Conservation (phyloP, 495 filamentous ascomycete species). For the Podospora fimiseda region DNA sequence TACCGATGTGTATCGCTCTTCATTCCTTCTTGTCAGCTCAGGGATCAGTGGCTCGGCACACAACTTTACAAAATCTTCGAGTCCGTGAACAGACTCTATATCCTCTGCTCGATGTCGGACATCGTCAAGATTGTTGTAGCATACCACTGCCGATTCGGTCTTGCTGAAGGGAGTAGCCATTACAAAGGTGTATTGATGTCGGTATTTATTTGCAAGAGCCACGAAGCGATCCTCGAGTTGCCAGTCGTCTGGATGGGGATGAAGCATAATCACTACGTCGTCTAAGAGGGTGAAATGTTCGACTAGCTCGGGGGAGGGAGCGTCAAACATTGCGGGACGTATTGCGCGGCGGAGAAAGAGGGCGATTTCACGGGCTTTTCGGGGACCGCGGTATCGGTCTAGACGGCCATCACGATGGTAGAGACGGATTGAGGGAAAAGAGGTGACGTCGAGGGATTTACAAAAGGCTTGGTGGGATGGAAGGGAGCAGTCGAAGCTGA, state of each 20-base stretch:
- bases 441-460: constrained; percentile 25
- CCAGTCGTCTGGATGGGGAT: constrained; percentile 14
- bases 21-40: constrained; percentile 30
- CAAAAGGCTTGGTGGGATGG: constrained; percentile 18
- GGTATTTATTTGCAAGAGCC: constrained; percentile 21
- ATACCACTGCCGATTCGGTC: constrained; percentile 18
- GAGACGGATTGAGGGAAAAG: constrained; percentile 31
- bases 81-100: constrained; percentile 5
- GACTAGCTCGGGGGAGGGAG: constrained; percentile 15
- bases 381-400: constrained; percentile 21
- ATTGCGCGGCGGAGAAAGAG: constrained; percentile 24
- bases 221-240: constrained; percentile 17
- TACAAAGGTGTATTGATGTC: constrained; percentile 28
- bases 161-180: constrained; percentile 12
- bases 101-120: constrained; percentile 7
- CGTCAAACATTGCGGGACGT: constrained; percentile 22
- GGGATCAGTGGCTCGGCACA: constrained; percentile 25
- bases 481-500: constrained; percentile 34
- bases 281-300: constrained; percentile 10
- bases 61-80: constrained; percentile 26
- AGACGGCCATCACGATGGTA: constrained; percentile 26
- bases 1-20: constrained; percentile 24
- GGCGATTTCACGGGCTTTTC: constrained; percentile 15
- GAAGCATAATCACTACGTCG: constrained; percentile 16
- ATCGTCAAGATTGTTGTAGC: constrained; percentile 25